A percentile compares a stretch with the other conserved stretches of the same genome.
Evolutionary conservation across 129 eudicot species (phyloP).

Genomic region (Flaveria linearis): DNA sequence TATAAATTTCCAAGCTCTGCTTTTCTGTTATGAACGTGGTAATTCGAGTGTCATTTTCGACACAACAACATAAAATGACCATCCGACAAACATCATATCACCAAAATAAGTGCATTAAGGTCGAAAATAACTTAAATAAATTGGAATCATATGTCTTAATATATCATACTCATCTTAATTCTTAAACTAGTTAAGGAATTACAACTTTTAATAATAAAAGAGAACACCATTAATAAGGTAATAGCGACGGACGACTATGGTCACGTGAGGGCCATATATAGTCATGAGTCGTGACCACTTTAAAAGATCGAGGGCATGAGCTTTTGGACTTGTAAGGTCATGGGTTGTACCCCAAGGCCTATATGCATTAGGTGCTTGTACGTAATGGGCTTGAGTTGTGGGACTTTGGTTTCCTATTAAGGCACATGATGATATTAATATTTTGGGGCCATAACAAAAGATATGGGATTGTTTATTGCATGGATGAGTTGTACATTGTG

Average conservation of each 20-base stretch:
- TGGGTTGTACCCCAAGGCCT: conserved; percentile 14
- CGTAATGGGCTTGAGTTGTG: neutral
- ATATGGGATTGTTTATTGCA: neutral
- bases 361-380: conserved; percentile 27
- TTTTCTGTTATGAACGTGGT: no score
- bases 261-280: conserved; percentile 29
- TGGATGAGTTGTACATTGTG: conserved; percentile 9
- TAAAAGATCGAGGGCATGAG: conserved; percentile 30
- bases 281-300: neutral
- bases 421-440: conserved; percentile 18
- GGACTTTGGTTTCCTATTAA: neutral
- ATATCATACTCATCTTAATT: neutral
- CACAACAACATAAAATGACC: neutral
- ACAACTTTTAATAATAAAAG: neutral
- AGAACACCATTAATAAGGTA: neutral
- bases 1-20: no score
- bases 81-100: neutral
- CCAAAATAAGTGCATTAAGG: neutral
- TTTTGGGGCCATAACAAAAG: conserved; percentile 17
- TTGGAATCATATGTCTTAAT: neutral
- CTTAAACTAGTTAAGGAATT: neutral
- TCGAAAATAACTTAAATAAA: neutral
- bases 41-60: neutral
- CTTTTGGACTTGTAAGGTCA: conserved; percentile 15
- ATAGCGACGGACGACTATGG: neutral